Evolutionary conservation across 2,329 filamentous ascomycete species (phyloP), one percentile per base, ranked within the genome.

Genomic region (Colletotrichum cuscutae): DNA sequence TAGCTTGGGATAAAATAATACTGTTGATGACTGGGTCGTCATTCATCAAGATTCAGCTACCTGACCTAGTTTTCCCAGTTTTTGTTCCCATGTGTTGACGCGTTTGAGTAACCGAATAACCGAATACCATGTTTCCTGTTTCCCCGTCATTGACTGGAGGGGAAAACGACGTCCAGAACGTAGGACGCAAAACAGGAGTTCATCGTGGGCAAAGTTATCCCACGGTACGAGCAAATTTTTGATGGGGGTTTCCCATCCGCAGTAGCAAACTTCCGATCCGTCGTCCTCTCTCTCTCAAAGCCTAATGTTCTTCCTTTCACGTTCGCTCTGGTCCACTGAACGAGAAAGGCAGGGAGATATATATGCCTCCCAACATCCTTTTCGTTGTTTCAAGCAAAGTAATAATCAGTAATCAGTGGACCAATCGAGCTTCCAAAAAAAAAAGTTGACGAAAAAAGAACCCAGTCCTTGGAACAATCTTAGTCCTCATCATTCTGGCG

Each of bases 401-500:
- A 26, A 15, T n/a, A 37, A n/a, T 15, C 4, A 42, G n/a, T n/a
- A 37, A n/a, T 15, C 4, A 42, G n/a, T 15, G 22, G 13, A 30
- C 5, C 19, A 42, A 24, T 28, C 7, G 35, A 58, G 26, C 19
- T 22, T 12, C 22, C 22, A 35, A 58, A 28, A 28, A 26, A 6
- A 8, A 24, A 24, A 49, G 7, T 11, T 30, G 3, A 11, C 4
- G 53, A 42, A 42, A 19, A 42, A 42, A 19, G 37, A 42, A 19
- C 37, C 37, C 37, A 42, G 37, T 42, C 5, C 3, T 5, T 42
- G 37, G 8, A 19, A 42, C 37, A 19, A 42, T 3, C n/a, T 76
- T 80, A 88, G 73, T 89, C 87, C 77, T 88, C 86, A 64, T 89
- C 87, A 12, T 86, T 84, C 49, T 88, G 83, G 78, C 88, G 88